Percentiles rank a stretch among this genome's conserved stretches.
Evolutionary conservation across 2,329 filamentous ascomycete genomes (phyloP).

Genomic region (Botryotinia narcissicola): DNA sequence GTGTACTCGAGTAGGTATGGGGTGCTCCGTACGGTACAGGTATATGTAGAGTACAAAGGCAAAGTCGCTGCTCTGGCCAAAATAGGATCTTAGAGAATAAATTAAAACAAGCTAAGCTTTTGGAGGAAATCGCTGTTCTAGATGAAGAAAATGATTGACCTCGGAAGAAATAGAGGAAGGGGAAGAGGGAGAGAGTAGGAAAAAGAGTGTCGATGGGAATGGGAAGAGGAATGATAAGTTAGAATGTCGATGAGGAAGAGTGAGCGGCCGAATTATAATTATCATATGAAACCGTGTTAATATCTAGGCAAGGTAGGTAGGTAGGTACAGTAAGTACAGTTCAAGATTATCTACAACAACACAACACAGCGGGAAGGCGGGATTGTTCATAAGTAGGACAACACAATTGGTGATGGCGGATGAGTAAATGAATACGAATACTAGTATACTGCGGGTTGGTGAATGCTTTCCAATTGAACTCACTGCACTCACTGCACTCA

Average conservation of each 20-base stretch:
- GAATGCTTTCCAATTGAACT: background rate
- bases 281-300: conserved; percentile 21
- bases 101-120: conserved; percentile 14
- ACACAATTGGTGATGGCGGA: background rate
- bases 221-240: background rate
- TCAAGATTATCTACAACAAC: background rate
- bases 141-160: background rate
- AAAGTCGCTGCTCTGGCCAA: background rate
- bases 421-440: background rate
- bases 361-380: background rate
- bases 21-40: background rate
- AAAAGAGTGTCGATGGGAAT: background rate
- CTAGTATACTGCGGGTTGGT: background rate
- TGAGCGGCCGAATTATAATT: background rate
- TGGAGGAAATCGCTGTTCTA: background rate
- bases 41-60: background rate
- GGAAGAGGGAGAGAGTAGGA: background rate
- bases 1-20: conserved; percentile 5
- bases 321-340: background rate
- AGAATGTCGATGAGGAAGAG: background rate
- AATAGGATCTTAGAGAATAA: background rate
- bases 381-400: background rate
- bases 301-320: background rate
- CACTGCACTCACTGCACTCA: background rate
- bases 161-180: background rate